Conservation (phyloP, 169 alveolate species). For the Perkinsus olseni region DNA sequence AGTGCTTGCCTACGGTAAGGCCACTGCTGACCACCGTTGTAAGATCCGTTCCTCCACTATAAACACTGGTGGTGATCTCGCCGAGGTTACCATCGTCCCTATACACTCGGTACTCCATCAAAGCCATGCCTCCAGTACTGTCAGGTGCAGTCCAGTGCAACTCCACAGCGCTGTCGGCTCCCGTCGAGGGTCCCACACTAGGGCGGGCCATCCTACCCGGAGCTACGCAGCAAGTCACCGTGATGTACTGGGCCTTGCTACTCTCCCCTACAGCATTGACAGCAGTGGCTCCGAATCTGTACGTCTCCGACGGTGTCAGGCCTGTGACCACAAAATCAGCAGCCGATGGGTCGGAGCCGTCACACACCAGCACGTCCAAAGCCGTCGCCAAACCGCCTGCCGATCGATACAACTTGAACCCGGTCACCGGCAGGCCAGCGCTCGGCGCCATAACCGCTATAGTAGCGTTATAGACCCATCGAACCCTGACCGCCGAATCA, state of each 20-base stretch:
- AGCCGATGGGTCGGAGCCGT: neutral
- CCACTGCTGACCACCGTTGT: neutral
- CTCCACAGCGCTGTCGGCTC: neutral
- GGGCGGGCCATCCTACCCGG: constrained; percentile 5
- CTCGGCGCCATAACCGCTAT: constrained; percentile 2
- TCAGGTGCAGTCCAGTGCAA: constrained; percentile 9
- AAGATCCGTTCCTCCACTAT: neutral
- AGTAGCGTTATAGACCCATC: neutral
- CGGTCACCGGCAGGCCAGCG: constrained; percentile 10
- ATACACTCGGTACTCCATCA: constrained; percentile 1
- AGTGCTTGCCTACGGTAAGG: neutral
- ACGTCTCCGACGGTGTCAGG: neutral
- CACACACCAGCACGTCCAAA: constrained; percentile 1
- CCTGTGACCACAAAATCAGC: constrained; percentile 2
- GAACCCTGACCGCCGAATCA: neutral
- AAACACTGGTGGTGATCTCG: neutral
- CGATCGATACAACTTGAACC: neutral
- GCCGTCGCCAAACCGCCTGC: neutral
- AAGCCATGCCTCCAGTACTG: neutral
- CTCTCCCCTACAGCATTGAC: constrained; percentile 12
- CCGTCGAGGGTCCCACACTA: neutral
- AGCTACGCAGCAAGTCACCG: neutral
- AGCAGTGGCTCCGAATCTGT: constrained; percentile 5
- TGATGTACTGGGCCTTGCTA: neutral
- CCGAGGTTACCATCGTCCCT: constrained; percentile 10